Evolutionary conservation across 805 yeast species (phyloP).

Genomic region (Suhomyces xylopsoci): DNA sequence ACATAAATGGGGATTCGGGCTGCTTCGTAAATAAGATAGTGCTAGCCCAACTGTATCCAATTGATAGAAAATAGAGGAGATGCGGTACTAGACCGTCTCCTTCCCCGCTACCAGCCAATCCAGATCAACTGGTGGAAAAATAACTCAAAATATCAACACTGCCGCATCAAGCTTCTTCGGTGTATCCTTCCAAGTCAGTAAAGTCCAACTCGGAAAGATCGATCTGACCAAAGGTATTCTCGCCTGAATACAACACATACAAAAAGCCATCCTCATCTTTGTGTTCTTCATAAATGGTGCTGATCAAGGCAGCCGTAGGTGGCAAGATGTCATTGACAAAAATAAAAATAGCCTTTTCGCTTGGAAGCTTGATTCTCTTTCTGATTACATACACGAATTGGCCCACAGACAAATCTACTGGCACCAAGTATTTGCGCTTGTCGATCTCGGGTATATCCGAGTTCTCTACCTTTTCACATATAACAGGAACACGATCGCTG

Average conservation of each 20-base stretch:
- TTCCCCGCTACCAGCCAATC: neutral
- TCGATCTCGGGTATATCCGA: constrained; percentile 95
- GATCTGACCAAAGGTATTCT: constrained; percentile 84
- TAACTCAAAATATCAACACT: neutral
- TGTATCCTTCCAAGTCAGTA: constrained; percentile 14
- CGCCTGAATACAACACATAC: constrained; percentile 94
- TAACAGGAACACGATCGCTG: constrained; percentile 90
- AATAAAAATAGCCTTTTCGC: constrained; percentile 96
- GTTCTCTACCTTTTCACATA: constrained; percentile 96
- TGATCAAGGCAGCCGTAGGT: constrained; percentile 96
- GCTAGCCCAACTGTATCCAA: neutral
- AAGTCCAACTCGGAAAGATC: constrained; percentile 10
- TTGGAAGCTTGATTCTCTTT: constrained; percentile 91
- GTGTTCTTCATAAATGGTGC: constrained; percentile 92
- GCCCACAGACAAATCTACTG: constrained; percentile 93
- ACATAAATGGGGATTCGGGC: neutral
- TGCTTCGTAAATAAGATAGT: neutral
- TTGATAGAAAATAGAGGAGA: neutral
- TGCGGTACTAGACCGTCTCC: neutral
- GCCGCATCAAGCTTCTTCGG: neutral
- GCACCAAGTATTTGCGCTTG: constrained; percentile 94
- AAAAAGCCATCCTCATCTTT: constrained; percentile 97
- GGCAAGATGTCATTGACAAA: constrained; percentile 96
- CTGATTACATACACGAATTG: constrained; percentile 97
- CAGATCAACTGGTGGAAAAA: neutral